Evolutionary conservation across 2,329 filamentous ascomycete species (phyloP), one percentile per base, ranked within the genome.

Genomic region (Colletotrichum cordylinicola): DNA sequence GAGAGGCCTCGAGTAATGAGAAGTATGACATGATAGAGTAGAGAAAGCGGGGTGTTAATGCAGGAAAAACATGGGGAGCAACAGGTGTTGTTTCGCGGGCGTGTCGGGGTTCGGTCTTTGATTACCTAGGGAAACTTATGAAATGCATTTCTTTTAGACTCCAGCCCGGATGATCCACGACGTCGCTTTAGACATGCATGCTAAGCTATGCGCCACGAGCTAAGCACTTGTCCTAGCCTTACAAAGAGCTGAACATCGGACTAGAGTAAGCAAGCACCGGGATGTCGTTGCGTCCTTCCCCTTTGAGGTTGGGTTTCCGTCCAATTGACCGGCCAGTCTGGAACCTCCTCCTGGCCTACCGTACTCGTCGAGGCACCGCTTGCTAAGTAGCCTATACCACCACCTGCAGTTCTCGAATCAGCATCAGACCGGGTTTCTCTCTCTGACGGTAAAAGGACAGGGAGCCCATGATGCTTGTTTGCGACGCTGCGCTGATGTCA

Each of bases 1-100:
- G 86, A 87, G 91, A 48, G 91, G 91, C 8, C 82, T 75, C 18
- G 74, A 76, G 15, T 55, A 35, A 37, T 76, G 56, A 75, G 48
- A 37, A 15, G 18, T 21, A 33, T 8, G 16, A 35, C n/a, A 16
- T 12, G 27, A 35, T 21, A 39, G 13, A 39, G 35, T 31, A 62
- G 61, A 39, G 24, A 12, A 62, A 75, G 55, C 31, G 33, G 27
- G 31, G 21, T 52, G 27, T 52, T 72, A 52, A 67, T 68, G 43
- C 62, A 64, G 43, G 64, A 33, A 70, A 33, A 65, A 27, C 64
- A 60, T 67, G 56, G 58, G 64, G 58, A 73, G 29, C 43, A 68
- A 52, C 18, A 35, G 73, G 58, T 64, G 64, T 39, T 75, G 66
- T 61, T 73, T 73, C 64, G 73, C 9, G 64, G 73, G 73, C 73